Evolutionary conservation across 306 rosid genomes (phyloP).

Genomic region (Vigna radiata): DNA sequence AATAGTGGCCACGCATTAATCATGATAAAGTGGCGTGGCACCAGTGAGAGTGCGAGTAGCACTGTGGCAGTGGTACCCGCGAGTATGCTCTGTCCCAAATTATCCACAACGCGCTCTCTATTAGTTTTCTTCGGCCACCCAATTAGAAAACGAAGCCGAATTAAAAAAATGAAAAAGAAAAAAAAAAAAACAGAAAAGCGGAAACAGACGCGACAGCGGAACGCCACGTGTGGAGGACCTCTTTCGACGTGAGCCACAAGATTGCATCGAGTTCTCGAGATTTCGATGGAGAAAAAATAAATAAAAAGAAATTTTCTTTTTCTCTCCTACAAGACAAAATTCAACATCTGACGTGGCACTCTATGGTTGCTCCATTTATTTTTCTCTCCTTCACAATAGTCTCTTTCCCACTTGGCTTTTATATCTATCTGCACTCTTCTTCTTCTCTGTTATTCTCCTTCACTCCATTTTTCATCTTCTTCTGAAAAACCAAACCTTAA

Average conservation of each 20-base stretch:
- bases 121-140: conserved; percentile 40
- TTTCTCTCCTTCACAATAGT: conserved; percentile 41
- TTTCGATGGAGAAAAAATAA: conserved; percentile 15
- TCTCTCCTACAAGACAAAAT: conserved; percentile 24
- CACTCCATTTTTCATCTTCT: conserved; percentile 1
- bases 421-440: conserved; percentile 19
- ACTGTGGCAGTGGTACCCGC: conserved; percentile 1
- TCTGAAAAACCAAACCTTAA: conserved; percentile 21
- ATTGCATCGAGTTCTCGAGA: conserved; percentile 57
- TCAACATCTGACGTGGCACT: conserved; percentile 53
- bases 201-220: conserved; percentile 39
- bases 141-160: conserved; percentile 20
- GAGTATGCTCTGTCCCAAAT: conserved; percentile 28
- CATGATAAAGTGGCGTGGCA: conserved; percentile 3
- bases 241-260: conserved; percentile 66
- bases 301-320: background rate
- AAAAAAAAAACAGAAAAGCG: background rate
- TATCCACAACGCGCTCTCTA: conserved; percentile 45
- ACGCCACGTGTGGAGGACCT: conserved; percentile 50
- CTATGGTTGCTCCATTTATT: conserved; percentile 23
- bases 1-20: conserved; percentile 35
- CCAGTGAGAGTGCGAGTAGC: conserved; percentile 35
- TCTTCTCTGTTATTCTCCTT: background rate
- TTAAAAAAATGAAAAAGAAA: background rate
- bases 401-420: conserved; percentile 42